These are phyloP conservation scores for Fonticula alba DNA, from an alignment of 78 protist species.

Conservation along the genomic window DNA sequence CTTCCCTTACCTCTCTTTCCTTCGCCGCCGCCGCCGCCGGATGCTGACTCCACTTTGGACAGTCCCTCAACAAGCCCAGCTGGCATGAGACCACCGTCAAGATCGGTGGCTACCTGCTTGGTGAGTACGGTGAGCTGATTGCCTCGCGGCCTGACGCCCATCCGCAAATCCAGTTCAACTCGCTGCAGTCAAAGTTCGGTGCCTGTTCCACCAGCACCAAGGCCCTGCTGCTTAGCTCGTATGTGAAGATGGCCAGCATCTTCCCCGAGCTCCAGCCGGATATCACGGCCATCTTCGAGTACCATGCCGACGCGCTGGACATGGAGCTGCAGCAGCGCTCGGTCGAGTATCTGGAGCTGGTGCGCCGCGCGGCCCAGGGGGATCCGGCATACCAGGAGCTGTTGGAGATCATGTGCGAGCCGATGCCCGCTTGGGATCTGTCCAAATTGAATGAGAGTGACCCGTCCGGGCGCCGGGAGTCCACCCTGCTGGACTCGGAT, in stretches of 20 bases:
- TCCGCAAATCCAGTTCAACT: constrained; percentile 29
- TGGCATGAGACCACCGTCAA: constrained; percentile 66
- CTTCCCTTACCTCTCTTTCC: too few species aligned
- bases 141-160: constrained; percentile 11
- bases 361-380: neutral
- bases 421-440: constrained; percentile 59
- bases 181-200: constrained; percentile 36
- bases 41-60: neutral
- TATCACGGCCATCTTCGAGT: constrained; percentile 26
- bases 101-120: constrained; percentile 71
- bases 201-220: constrained; percentile 11
- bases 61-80: constrained; percentile 20
- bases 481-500: neutral
- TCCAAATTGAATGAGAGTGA: constrained; percentile 31
- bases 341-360: constrained; percentile 59
- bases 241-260: constrained; percentile 57
- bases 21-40: too few species aligned
- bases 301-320: constrained; percentile 27
- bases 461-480: neutral
- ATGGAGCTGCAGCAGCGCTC: constrained; percentile 94
- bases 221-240: constrained; percentile 64
- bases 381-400: neutral
- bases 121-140: constrained; percentile 84
- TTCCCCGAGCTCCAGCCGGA: constrained; percentile 49
- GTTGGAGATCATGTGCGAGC: constrained; percentile 21